phyloP scores from a whole-genome alignment of 306 rosid genomes.

The Prosopis cineraria region DNA sequence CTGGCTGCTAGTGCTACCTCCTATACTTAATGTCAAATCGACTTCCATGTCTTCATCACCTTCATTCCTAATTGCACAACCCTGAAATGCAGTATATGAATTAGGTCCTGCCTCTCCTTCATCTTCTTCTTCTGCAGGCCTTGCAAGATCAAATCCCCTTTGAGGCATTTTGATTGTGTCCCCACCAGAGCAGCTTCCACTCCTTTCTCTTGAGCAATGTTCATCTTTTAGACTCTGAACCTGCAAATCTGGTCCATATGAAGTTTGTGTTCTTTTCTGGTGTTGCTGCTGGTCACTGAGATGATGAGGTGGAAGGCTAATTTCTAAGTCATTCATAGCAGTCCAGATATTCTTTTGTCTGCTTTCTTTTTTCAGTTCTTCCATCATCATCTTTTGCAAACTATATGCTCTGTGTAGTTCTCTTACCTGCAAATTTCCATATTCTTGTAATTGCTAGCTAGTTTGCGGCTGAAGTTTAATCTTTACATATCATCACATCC shows the following conservation, averaged over 20 bases:
- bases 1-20: constrained; percentile 45
- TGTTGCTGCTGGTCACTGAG: constrained; percentile 39
- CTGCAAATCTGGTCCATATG: constrained; percentile 37
- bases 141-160: constrained; percentile 75
- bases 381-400: constrained; percentile 82
- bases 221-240: constrained; percentile 54
- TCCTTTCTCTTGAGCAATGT: constrained; percentile 49
- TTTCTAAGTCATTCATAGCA: constrained; percentile 41
- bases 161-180: constrained; percentile 47
- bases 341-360: constrained; percentile 45
- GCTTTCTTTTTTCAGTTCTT: constrained; percentile 52
- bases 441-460: constrained; percentile 21
- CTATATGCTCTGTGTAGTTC: constrained; percentile 84
- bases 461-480: constrained; percentile 14
- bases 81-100: constrained; percentile 37
- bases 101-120: constrained; percentile 61
- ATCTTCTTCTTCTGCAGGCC: constrained; percentile 62
- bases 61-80: constrained; percentile 42
- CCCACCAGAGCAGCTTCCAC: constrained; percentile 62
- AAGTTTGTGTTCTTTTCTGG: constrained; percentile 29
- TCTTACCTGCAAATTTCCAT: constrained; percentile 57
- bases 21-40: constrained; percentile 89
- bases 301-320: constrained; percentile 39
- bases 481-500: background rate
- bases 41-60: constrained; percentile 66